These are phyloP conservation scores for Cruciata laevipes DNA, from an alignment of 257 asterid species.

Conservation along the genomic window DNA sequence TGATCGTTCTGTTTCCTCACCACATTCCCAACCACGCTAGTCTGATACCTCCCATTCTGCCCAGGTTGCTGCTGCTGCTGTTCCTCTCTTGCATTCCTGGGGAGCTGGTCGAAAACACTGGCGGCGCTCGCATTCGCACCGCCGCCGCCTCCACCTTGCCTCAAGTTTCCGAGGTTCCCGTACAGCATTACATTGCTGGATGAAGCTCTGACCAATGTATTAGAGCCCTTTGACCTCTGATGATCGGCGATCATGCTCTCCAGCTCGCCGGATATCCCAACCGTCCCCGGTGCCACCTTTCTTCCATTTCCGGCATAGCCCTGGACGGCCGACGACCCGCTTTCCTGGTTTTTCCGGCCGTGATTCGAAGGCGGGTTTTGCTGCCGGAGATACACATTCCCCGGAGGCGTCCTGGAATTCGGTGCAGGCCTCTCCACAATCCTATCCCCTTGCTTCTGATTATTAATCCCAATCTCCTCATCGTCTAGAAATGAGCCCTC, in stretches of 20 bases:
- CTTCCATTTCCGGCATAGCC: conserved; percentile 26
- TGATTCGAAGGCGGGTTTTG: conserved; percentile 20
- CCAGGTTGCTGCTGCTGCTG: background rate
- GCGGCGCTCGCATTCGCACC: conserved; percentile 11
- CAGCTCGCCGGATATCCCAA: conserved; percentile 63
- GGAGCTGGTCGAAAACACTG: conserved; percentile 28
- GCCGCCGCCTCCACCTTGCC: conserved; percentile 35
- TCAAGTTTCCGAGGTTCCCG: conserved; percentile 58
- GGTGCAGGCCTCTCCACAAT: conserved; percentile 57
- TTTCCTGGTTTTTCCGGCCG: conserved; percentile 7
- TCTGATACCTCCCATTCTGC: conserved; percentile 26
- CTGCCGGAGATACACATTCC: conserved; percentile 24
- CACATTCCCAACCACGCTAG: conserved; percentile 48
- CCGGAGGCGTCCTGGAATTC: conserved; percentile 37
- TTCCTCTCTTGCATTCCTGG: conserved; percentile 29
- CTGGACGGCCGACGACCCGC: conserved; percentile 14
- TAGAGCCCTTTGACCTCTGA: conserved; percentile 46
- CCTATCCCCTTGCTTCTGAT: conserved; percentile 31
- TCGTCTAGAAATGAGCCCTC: conserved; percentile 17
- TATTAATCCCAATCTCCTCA: background rate
- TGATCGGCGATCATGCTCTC: conserved; percentile 67
- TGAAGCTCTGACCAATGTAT: conserved; percentile 56
- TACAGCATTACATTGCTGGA: conserved; percentile 63
- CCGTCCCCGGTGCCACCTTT: conserved; percentile 32
- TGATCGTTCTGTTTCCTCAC: conserved; percentile 37